Evolutionary conservation across 768 basidiomycete genomes (phyloP), one percentile per base, ranked within the genome.

Genomic region (Leucocoprinus sp.): DNA sequence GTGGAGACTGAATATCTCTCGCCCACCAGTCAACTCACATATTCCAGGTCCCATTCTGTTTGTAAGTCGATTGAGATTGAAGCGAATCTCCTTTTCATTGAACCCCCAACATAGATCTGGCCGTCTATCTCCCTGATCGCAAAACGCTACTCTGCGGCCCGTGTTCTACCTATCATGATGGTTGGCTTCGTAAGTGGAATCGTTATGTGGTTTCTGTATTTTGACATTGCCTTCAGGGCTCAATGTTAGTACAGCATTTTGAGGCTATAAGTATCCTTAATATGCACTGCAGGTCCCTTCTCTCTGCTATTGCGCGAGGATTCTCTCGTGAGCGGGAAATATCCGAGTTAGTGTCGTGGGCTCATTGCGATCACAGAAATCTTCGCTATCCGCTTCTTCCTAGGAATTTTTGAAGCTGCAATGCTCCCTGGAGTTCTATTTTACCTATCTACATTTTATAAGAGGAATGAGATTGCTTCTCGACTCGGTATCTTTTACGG

Each of bases 391-490:
- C 65, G 74, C 22, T 70, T 69, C 46, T 70, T 74, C 51, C 54
- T 76, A n/a, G 73, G 71, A 22, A 66, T 73, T 8, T 73, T 72
- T 46, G 73, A 75, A 57, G 66, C 69, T 9, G 65, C 72, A 2
- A 71, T 74, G 67, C 59, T 72, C 24, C 71, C 71, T 15, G 72
- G 70, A 23, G 72, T 72, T 37, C 64, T 75, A 2, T 74, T 69
- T 54, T 74, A 74, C 52, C 60, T 75, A n/a, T 72, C 70, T 2
- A 71, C 70, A 0, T 74, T 74, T 48, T 75, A 75, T 55, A 72
- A 66, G 49, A 58, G 75, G 26, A 63, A 68, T 37, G 75, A 77
- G 54, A 60, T 77, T 5, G 74, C 73, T n/a, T 67, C 67, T 12
- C 61, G 74, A 3, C 59, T 77, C 15, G 72, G 71, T 18, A 44